Base-by-base conservation (phyloP, 768 basidiomycete genomes). In the Pulveroboletus sp. region DNA sequence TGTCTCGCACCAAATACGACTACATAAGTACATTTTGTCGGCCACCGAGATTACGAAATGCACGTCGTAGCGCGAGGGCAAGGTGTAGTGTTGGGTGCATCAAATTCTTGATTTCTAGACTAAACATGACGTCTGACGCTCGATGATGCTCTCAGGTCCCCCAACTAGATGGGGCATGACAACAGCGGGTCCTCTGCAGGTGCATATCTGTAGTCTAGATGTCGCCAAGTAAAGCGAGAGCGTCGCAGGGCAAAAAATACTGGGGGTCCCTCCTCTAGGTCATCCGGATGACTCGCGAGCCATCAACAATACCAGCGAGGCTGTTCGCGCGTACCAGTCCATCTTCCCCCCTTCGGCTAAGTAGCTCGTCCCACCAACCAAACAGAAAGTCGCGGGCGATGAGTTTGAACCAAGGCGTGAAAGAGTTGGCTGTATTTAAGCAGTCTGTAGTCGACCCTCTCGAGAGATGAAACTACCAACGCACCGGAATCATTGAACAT, bases 351-450 rank as follows among this genome's bases (percentile, higher is more conserved):
- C 74, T 81, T 33, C 88, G 82, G 47, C 72, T 73, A 54, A 86
- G 62, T 38, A 99, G 81, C 53, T 88, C 85, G 62, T 96, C 93
- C 96, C 96, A 99, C 96, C 96, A 99, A 21, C 89, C 91, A 65
- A 94, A 98, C 38, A 99, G 77, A 70, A 95, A 95, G 66, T 97
- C 93, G 4, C 93, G 82, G 2, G 93, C 93, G 62, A 99, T 98
- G 27, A 98, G 83, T 69, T 93, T 91, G 82, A 99, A 99, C 96
- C 96, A 99, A 0, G 96, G 96, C 7, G 96, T 99, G 69, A 99
- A 99, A 2, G 79, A 81, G 67, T 90, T 90, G 49, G 70, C 92
- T 95, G 60, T 6, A 8, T 50, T 17, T 18, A 33, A 51, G 48
- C 21, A 26, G 28, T 38, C 31, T 14, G 47, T 26, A 17, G 39